These are phyloP conservation scores for sweet orange (Citrus sinensis) DNA, from an alignment of 345 rosid genomes.

Conservation along the genomic window DVS_A1.0 CM039163.1:18317001-18317500, in stretches of 20 bases:
- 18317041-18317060: conserved; percentile 71
- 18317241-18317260: no score
- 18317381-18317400: conserved; percentile 68
- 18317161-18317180: conserved; percentile 50
- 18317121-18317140: conserved; percentile 19
- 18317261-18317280: no score
- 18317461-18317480: conserved; percentile 82
- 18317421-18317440: conserved; percentile 70
- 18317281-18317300: conserved; percentile 7
- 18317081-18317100: conserved; percentile 52
- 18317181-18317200: neutral
- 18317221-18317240: no score
- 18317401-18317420: conserved; percentile 64
- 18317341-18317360: conserved; percentile 12
- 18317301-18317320: conserved; percentile 24
- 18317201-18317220: neutral
- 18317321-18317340: conserved; percentile 27
- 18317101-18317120: conserved; percentile 12
- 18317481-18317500: conserved; percentile 87
- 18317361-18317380: conserved; percentile 57
- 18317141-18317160: conserved; percentile 26
- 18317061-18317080: conserved; percentile 43
- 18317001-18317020: conserved; percentile 50
- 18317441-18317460: conserved; percentile 68
- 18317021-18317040: conserved; percentile 55